Conservation (phyloP, 1,284 basidiomycete genomes). For the Cryptococcus sp. region DNA sequence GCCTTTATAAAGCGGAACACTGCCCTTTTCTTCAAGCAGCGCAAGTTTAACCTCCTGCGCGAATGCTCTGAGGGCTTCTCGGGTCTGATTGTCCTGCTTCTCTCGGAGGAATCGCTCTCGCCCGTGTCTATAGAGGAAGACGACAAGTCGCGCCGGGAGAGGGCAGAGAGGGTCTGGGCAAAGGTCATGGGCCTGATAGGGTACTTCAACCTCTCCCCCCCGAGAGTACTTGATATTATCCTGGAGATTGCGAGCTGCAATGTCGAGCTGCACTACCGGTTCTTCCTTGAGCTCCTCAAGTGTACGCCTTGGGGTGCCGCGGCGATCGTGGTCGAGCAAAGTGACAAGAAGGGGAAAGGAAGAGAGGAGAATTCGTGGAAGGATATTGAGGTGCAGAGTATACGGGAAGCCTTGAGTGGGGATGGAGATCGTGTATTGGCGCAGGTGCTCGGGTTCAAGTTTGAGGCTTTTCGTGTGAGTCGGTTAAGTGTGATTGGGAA, state of each 20-base stretch:
- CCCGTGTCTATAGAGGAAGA: conserved; percentile 14
- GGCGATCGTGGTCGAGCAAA: conserved; percentile 11
- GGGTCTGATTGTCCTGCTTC: conserved; percentile 78
- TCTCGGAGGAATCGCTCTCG: conserved; percentile 57
- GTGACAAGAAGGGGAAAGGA: conserved; percentile 30
- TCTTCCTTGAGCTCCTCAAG: conserved; percentile 82
- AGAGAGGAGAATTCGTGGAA: conserved; percentile 24
- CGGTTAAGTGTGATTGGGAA: background rate
- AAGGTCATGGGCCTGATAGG: conserved; percentile 85
- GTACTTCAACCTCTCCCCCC: conserved; percentile 93
- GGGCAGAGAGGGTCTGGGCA: conserved; percentile 75
- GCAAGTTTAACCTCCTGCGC: conserved; percentile 94
- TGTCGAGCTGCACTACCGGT: conserved; percentile 77
- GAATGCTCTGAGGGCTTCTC: conserved; percentile 98
- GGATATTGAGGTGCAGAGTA: conserved; percentile 41
- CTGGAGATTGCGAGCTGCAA: conserved; percentile 85
- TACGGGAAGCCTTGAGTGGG: conserved; percentile 48
- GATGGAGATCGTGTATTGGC: conserved; percentile 66
- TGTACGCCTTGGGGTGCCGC: conserved; percentile 70
- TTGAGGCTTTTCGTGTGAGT: conserved; percentile 77
- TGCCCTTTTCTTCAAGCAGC: conserved; percentile 76
- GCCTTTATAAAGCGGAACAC: conserved; percentile 37
- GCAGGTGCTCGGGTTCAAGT: conserved; percentile 95
- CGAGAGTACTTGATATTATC: conserved; percentile 87
- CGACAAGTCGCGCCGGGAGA: conserved; percentile 48